phyloP scores from a whole-genome alignment of 2,329 filamentous ascomycete genomes.

The Fusarium sp. region DNA sequence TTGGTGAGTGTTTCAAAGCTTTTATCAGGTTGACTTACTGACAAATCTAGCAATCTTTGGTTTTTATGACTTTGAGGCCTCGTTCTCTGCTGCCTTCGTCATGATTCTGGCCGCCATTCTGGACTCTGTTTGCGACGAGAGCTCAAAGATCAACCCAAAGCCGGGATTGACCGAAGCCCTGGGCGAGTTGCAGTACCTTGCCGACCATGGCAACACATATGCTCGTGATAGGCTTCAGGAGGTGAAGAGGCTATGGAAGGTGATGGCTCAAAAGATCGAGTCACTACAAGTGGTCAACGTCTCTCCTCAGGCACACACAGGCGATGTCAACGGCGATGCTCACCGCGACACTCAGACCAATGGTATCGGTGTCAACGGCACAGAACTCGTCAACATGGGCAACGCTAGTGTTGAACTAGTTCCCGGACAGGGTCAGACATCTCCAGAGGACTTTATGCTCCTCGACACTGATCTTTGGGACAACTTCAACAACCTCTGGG shows the following conservation, averaged over 20 bases:
- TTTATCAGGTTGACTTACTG: neutral
- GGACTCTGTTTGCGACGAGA: conserved; percentile 43
- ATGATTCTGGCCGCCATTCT: conserved; percentile 44
- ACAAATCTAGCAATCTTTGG: conserved; percentile 35
- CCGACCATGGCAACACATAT: conserved; percentile 43
- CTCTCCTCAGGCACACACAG: conserved; percentile 27
- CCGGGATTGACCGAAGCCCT: conserved; percentile 43
- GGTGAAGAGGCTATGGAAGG: conserved; percentile 41
- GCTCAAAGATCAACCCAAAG: conserved; percentile 39
- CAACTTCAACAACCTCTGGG: conserved; percentile 44
- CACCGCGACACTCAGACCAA: neutral
- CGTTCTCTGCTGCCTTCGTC: conserved; percentile 45
- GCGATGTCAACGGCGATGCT: conserved; percentile 4
- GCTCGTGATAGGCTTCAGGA: conserved; percentile 42
- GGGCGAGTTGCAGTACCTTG: conserved; percentile 46
- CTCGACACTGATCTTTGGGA: conserved; percentile 44
- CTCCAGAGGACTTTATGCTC: conserved; percentile 37
- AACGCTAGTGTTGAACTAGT: conserved; percentile 6
- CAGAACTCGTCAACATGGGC: neutral
- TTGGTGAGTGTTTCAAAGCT: conserved; percentile 22
- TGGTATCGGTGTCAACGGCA: neutral
- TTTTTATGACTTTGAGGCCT: conserved; percentile 44
- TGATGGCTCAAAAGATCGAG: conserved; percentile 44
- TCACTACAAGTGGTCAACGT: conserved; percentile 41
- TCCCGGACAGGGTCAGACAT: conserved; percentile 21